These are phyloP conservation scores for Nakazawaea pomicola DNA, from an alignment of 805 yeast genomes.

Conservation along the genomic window DNA sequence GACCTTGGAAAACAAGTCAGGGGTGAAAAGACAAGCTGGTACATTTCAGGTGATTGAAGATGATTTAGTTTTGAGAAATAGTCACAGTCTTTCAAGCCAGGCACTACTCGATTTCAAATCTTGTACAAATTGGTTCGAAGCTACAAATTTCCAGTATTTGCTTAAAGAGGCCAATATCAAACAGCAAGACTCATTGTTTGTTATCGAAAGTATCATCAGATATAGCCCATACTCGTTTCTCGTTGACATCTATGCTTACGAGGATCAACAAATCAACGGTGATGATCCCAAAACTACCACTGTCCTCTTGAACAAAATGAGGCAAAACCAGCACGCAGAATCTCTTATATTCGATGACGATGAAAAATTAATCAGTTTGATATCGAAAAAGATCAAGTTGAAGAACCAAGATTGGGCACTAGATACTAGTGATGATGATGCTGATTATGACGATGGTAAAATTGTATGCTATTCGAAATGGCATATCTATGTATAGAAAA, in stretches of 20 bases:
- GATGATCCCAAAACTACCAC: neutral
- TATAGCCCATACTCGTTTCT: neutral
- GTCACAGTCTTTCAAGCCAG: neutral
- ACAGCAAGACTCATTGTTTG: neutral
- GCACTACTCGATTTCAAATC: neutral
- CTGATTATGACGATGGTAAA: neutral
- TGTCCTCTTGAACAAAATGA: neutral
- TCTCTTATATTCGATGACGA: neutral
- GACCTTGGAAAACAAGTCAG: too few species aligned
- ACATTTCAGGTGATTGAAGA: conserved; percentile 1
- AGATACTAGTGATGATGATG: too few species aligned
- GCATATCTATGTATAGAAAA: conserved; percentile 1
- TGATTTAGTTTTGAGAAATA: neutral
- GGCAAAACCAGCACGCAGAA: conserved; percentile 1
- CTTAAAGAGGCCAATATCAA: neutral
- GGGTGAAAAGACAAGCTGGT: too few species aligned
- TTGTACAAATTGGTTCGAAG: conserved; percentile 6
- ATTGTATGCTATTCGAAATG: conserved; percentile 6
- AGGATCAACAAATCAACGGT: too few species aligned
- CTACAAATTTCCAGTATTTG: conserved; percentile 5
- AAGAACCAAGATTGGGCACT: neutral
- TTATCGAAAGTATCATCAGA: neutral
- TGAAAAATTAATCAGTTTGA: neutral
- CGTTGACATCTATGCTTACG: neutral
- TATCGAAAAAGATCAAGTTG: neutral